Base-by-base conservation (phyloP, 306 rosid species). In the Senna tora region DNA sequence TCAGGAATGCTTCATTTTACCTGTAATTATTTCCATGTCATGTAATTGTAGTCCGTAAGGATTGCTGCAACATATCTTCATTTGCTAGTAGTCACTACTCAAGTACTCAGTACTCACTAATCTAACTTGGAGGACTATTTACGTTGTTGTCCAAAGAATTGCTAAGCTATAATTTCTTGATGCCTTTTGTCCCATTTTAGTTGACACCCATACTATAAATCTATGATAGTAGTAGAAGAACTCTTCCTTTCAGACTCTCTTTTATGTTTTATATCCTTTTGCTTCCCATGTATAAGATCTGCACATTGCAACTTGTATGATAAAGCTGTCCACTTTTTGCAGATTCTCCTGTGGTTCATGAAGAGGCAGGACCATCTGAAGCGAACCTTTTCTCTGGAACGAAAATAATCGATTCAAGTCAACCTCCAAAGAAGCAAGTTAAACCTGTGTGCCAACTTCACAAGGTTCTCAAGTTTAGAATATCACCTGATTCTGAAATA, bases 331-430 rank as follows among this genome's bases (percentile, higher is more conserved):
- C 62, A 6, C 57, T 63, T 73, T 87, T 73, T 87, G 86, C 81
- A 89, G 96, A 82, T 56, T 22, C 76, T 17, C 80, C 91, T 16
- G 79, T 72, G 56, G 83, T 79, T 82, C 90, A 86, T 79, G 86
- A 87, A 82, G 96, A 88, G 81, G 78, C 83, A 0, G 90, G 89
- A 28, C 92, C 95, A 45, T 92, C 95, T 42, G 89, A 92, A 72
- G 80, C 52, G 53, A 83, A 80, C 75, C 84, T 77, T 52, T 85
- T 74, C 78, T 60, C 85, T 0, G 86, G 91, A 39, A 73, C 86
- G 82, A 80, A 80, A 81, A 73, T 91, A 73, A 80, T 85, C n/a
- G 90, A 85, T 79, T 81, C 90, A 74, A 84, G 28, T 63, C 82
- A 82, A 69, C 62, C 87, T 83, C 64, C 86, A 54, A 82, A 57